A percentile compares a stretch with the other conserved stretches of the same genome.
These are phyloP conservation scores for Lactarius pseudohatsudake DNA, from an alignment of 768 basidiomycete species.

Conservation along the genomic window DNA sequence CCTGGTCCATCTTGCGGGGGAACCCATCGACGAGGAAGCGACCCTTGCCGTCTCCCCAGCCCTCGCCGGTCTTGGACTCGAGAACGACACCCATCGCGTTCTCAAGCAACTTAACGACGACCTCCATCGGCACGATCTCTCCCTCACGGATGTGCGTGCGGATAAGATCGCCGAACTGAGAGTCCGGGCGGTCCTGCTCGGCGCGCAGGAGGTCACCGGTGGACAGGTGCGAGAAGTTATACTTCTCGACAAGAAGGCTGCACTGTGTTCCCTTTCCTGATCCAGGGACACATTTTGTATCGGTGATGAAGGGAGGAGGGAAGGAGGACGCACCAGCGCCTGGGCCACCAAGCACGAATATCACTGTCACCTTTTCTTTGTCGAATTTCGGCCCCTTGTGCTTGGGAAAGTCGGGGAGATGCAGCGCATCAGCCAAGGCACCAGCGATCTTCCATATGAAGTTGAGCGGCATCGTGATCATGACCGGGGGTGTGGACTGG, in stretches of 20 bases:
- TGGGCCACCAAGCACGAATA: constrained; percentile 97
- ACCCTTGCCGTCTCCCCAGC: constrained; percentile 70
- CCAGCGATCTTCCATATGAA: constrained; percentile 45
- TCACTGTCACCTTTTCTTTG: constrained; percentile 70
- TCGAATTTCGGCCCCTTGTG: constrained; percentile 49
- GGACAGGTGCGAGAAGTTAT: constrained; percentile 90
- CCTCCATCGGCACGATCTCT: constrained; percentile 92
- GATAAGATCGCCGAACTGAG: constrained; percentile 81
- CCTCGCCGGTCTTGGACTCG: constrained; percentile 43
- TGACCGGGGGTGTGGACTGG: constrained; percentile 46
- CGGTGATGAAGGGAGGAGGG: constrained; percentile 12
- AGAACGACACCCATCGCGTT: constrained; percentile 81
- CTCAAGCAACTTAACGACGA: constrained; percentile 92
- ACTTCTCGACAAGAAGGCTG: constrained; percentile 75
- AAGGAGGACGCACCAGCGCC: constrained; percentile 67
- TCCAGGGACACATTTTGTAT: background rate
- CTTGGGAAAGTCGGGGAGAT: constrained; percentile 25
- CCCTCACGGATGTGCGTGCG: constrained; percentile 88
- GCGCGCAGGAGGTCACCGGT: constrained; percentile 98
- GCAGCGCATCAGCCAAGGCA: constrained; percentile 38
- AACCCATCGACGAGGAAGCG: constrained; percentile 97
- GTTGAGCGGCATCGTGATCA: constrained; percentile 38
- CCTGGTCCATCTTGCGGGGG: constrained; percentile 99
- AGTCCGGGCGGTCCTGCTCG: constrained; percentile 86
- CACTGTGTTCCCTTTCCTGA: constrained; percentile 97